Evolutionary conservation across 2,329 filamentous ascomycete species (phyloP), one percentile per base, ranked within the genome.

Genomic region (Aspergillus pseudoglaucus): DNA sequence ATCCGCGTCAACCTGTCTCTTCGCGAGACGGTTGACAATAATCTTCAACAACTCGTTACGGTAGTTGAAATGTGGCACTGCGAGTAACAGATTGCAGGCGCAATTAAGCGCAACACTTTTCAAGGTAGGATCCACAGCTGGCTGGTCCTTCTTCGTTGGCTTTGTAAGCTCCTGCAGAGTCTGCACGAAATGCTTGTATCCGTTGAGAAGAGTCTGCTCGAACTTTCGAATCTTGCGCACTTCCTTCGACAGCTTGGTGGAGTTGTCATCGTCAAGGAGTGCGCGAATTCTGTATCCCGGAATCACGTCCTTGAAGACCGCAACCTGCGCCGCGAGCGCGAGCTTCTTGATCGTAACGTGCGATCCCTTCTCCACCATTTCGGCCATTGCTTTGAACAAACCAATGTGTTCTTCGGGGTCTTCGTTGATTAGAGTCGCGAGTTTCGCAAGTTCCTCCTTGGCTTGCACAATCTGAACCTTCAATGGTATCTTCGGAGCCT

Each of bases 31-130:
- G 57, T 83, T 83, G 18, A 95, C 84, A 12, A 98, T 65, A 49
- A 97, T 91, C 68, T 88, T 89, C 52, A 98, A 73, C 46, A 98
- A 75, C 46, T 98, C 91, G 43, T 78, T 80, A 37, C 93, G 85
- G 69, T 95, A 96, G 75, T 98, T 98, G 81, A 98, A 98, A 72
- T 98, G 94, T 3, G 93, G 88, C 1, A 96, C 90, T 1, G 85
- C 78, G 17, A 81, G 81, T 37, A 97, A 71, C 14, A 98, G 77
- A 25, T 80, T 86, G 68, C 90, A 95, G 2, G 87, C 85, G 64
- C 93, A 98, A 39, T 83, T 85, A 48, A 95, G 84, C 3, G 93
- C 91, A 22, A 95, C 79, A 45, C 78, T 85, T 6, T 83, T 80
- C 20, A 96, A 53, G 17, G 73, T 66, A 30, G 63, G 52, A 44